Conservation (phyloP, 164 flowering plant genomes). For the Echeveria elegans region DNA sequence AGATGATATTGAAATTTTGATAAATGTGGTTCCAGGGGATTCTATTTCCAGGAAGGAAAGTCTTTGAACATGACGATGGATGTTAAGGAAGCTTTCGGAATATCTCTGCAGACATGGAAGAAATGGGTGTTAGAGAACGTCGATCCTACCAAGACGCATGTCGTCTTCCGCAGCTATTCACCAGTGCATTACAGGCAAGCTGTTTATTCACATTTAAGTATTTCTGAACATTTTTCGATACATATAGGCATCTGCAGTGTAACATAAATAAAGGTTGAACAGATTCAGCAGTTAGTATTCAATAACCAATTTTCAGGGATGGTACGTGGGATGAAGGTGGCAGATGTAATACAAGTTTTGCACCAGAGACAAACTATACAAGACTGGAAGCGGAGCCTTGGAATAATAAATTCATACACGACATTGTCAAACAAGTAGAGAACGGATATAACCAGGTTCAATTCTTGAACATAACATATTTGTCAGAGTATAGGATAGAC, state of each 20-base stretch:
- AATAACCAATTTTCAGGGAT: no score
- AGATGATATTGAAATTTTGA: no score
- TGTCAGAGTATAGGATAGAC: conserved; percentile 56
- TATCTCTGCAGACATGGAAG: conserved; percentile 12
- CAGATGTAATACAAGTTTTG: conserved; percentile 25
- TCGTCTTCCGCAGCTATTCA: conserved; percentile 14
- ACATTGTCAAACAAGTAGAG: conserved; percentile 34
- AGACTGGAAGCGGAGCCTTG: conserved; percentile 42
- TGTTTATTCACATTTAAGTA: background rate
- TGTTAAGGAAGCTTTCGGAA: conserved; percentile 8
- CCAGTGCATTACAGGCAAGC: conserved; percentile 14
- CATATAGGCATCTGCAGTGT: no score
- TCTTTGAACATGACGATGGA: conserved; percentile 12
- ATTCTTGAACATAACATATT: conserved; percentile 60
- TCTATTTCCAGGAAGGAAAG: conserved; percentile 11
- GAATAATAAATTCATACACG: conserved; percentile 26
- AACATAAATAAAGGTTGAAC: no score
- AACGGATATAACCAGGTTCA: conserved; percentile 21
- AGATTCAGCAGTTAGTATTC: no score
- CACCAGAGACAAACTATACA: conserved; percentile 42
- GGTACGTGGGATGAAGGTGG: conserved; percentile 73
- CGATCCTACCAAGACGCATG: conserved; percentile 2
- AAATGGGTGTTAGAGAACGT: conserved; percentile 8
- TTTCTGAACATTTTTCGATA: no score
- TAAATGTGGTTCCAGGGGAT: conserved; percentile 11